Conservation (phyloP, 805 yeast genomes). For the Cyberlindnera nakhonratchasimensis region DNA sequence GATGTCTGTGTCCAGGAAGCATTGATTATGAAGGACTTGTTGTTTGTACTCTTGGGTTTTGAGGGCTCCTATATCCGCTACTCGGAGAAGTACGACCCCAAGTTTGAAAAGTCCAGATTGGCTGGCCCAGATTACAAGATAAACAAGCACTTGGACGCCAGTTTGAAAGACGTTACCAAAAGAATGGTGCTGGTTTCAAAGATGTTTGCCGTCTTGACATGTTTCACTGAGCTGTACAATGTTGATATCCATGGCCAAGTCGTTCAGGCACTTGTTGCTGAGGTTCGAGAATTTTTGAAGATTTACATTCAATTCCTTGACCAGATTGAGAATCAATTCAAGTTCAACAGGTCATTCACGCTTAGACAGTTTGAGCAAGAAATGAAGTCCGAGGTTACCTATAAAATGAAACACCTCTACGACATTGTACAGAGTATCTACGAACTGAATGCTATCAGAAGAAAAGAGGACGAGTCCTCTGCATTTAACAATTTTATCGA, state of each 20-base stretch:
- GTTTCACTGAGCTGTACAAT: slow-evolving; percentile 61
- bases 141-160: slow-evolving; percentile 67
- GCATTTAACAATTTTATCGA: slow-evolving; percentile 43
- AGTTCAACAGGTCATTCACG: slow-evolving; percentile 47
- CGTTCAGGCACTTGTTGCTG: slow-evolving; percentile 67
- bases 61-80: slow-evolving; percentile 79
- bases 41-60: slow-evolving; percentile 62
- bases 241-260: slow-evolving; percentile 60
- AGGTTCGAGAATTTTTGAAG: slow-evolving; percentile 45
- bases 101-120: slow-evolving; percentile 37
- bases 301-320: slow-evolving; percentile 34
- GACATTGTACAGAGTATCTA: slow-evolving; percentile 53
- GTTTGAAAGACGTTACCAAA: slow-evolving; percentile 66
- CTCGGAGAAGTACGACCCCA: slow-evolving; percentile 56
- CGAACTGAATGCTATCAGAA: slow-evolving; percentile 40
- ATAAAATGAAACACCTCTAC: slow-evolving; percentile 51
- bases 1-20: slow-evolving; percentile 66
- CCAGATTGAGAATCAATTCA: slow-evolving; percentile 52
- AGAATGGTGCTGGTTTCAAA: slow-evolving; percentile 61
- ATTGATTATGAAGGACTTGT: slow-evolving; percentile 62
- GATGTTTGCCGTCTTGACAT: slow-evolving; percentile 51
- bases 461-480: slow-evolving; percentile 29
- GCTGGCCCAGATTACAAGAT: slow-evolving; percentile 75
- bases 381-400: slow-evolving; percentile 35
- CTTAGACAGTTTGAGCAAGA: slow-evolving; percentile 57